Percentiles rank a stretch among this genome's conserved stretches.
phyloP scores from a whole-genome alignment of 441 rosid genomes.

The Arabidopsis lyrata region DNA sequence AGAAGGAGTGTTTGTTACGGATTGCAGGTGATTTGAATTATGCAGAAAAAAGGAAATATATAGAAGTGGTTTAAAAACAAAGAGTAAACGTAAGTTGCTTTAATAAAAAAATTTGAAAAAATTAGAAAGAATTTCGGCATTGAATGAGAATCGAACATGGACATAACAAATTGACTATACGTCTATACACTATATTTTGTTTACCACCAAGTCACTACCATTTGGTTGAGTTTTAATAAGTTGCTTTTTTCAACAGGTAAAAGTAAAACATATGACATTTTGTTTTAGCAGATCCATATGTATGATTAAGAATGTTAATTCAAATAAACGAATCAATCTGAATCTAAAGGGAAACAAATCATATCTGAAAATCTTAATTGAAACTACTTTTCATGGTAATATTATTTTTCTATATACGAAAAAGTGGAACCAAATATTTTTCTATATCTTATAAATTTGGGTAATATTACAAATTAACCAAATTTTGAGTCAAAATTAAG shows the following conservation, averaged over 20 bases:
- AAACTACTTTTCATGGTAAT: neutral
- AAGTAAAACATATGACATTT: neutral
- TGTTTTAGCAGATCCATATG: neutral
- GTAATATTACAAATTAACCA: too few relatives aligned
- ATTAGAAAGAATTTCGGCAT: too few relatives aligned
- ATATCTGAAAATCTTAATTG: neutral
- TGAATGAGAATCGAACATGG: too few relatives aligned
- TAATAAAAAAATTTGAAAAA: neutral
- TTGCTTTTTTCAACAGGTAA: constrained; percentile 2
- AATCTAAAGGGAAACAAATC: neutral
- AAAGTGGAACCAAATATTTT: neutral
- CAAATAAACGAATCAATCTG: neutral
- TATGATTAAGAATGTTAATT: neutral
- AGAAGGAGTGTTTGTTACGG: constrained; percentile 32
- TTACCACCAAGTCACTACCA: too few relatives aligned
- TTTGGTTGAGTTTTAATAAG: neutral
- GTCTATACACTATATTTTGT: too few relatives aligned
- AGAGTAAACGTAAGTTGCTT: constrained; percentile 4
- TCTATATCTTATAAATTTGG: too few relatives aligned
- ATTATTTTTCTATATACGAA: neutral
- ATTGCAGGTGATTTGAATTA: constrained; percentile 24
- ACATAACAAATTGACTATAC: too few relatives aligned
- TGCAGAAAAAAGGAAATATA: neutral
- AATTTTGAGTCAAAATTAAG: too few relatives aligned
- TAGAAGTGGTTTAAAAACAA: neutral